These are phyloP conservation scores for Diddensiella transvaalensis DNA, from an alignment of 805 yeast genomes.

Conservation along the genomic window DNA sequence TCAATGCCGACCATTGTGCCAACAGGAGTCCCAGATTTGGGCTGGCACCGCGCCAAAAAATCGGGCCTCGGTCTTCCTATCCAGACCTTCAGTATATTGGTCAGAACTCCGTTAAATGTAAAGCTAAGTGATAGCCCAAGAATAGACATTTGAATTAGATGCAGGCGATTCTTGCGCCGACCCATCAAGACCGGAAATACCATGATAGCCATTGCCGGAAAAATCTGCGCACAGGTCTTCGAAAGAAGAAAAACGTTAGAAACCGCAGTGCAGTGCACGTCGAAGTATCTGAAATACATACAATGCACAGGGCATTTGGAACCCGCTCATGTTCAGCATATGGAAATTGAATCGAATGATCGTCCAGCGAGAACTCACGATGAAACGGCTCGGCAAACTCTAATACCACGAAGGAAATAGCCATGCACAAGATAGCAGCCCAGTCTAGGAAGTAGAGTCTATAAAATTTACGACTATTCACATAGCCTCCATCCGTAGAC, in stretches of 20 bases:
- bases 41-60: constrained; percentile 79
- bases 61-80: constrained; percentile 93
- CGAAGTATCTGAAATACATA: constrained; percentile 21
- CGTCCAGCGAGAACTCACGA: constrained; percentile 73
- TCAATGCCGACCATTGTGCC: constrained; percentile 30
- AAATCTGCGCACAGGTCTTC: constrained; percentile 9
- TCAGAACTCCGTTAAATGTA: constrained; percentile 55
- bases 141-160: constrained; percentile 59
- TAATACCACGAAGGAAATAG: constrained; percentile 7
- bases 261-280: background rate
- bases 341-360: constrained; percentile 77
- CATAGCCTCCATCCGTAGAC: background rate
- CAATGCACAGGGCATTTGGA: constrained; percentile 48
- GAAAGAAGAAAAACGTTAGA: constrained; percentile 38
- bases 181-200: constrained; percentile 30
- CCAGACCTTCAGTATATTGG: constrained; percentile 75
- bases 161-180: constrained; percentile 22
- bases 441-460: constrained; percentile 18
- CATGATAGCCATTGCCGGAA: constrained; percentile 23
- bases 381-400: constrained; percentile 55
- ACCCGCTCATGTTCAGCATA: constrained; percentile 73
- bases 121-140: constrained; percentile 64
- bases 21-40: constrained; percentile 54
- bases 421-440: constrained; percentile 12
- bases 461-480: constrained; percentile 5